Evolutionary conservation across 768 basidiomycete species (phyloP).

Genomic region (Lyophyllum atratum): DNA sequence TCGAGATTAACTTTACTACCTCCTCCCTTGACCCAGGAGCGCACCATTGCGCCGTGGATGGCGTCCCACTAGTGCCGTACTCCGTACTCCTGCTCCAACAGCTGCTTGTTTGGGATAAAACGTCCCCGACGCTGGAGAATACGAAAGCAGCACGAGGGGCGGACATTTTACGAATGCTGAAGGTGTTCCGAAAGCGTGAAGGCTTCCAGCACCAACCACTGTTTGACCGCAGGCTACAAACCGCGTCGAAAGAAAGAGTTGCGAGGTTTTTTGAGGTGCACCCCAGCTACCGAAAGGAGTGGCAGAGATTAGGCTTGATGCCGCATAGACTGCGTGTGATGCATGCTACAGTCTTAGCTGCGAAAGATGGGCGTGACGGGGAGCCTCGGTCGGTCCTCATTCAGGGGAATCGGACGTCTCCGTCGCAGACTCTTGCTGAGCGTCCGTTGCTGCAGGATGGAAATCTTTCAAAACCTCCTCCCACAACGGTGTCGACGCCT

Average conservation of each 20-base stretch:
- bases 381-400: neutral
- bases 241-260: slow-evolving; percentile 2
- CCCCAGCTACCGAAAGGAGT: slow-evolving; percentile 9
- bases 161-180: slow-evolving; percentile 9
- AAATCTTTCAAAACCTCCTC: neutral
- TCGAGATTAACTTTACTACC: slow-evolving; percentile 4
- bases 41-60: neutral
- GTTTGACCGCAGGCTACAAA: slow-evolving; percentile 12
- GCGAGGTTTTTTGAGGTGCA: slow-evolving; percentile 6
- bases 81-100: slow-evolving; percentile 14
- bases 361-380: neutral
- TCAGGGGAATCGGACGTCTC: neutral
- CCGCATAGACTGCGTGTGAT: neutral
- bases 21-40: neutral
- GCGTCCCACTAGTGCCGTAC: slow-evolving; percentile 12
- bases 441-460: neutral
- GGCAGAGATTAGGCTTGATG: slow-evolving; percentile 15
- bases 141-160: neutral
- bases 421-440: too few species aligned
- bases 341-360: neutral
- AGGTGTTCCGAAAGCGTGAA: neutral
- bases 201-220: slow-evolving; percentile 5
- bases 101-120: slow-evolving; percentile 14
- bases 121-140: neutral
- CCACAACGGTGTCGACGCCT: neutral